These are phyloP conservation scores for Diutina siamensis DNA, from an alignment of 1,139 yeast species.

Conservation along the genomic window DNA sequence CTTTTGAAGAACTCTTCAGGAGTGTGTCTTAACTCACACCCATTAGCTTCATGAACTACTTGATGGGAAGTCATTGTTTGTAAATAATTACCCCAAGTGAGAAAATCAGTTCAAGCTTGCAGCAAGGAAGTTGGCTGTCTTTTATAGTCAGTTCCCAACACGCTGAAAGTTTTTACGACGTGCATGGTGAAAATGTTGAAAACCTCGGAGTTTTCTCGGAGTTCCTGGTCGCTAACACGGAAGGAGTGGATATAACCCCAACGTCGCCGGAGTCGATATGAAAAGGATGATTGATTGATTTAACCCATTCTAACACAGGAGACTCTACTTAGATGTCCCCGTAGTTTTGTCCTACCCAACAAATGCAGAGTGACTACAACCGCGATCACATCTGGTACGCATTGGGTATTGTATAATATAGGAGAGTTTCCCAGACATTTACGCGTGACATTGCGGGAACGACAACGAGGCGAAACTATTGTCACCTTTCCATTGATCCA, in stretches of 20 bases:
- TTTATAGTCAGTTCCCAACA: not conserved
- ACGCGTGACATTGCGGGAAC: too few species aligned
- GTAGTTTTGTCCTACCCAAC: not conserved
- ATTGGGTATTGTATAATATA: too few species aligned
- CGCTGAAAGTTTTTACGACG: slow-evolving; percentile 1
- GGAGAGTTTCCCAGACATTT: too few species aligned
- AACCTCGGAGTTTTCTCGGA: slow-evolving; percentile 4
- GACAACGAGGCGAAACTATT: not conserved
- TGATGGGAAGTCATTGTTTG: slow-evolving; percentile 14
- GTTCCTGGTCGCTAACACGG: too few species aligned
- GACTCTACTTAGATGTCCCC: too few species aligned
- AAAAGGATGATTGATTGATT: too few species aligned
- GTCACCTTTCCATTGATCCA: not conserved
- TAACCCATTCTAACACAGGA: too few species aligned
- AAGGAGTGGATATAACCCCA: too few species aligned
- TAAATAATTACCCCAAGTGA: not conserved
- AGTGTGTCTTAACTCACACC: slow-evolving; percentile 48
- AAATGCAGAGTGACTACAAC: too few species aligned
- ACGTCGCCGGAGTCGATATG: too few species aligned
- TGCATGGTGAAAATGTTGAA: not conserved
- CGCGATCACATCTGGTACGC: too few species aligned
- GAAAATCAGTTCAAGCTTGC: not conserved
- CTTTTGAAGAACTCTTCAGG: slow-evolving; percentile 68
- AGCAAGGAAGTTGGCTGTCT: not conserved
- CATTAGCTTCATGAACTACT: slow-evolving; percentile 78